These are phyloP conservation scores for Auriscalpium vulgare DNA, from an alignment of 768 basidiomycete genomes.

Conservation along the genomic window DNA sequence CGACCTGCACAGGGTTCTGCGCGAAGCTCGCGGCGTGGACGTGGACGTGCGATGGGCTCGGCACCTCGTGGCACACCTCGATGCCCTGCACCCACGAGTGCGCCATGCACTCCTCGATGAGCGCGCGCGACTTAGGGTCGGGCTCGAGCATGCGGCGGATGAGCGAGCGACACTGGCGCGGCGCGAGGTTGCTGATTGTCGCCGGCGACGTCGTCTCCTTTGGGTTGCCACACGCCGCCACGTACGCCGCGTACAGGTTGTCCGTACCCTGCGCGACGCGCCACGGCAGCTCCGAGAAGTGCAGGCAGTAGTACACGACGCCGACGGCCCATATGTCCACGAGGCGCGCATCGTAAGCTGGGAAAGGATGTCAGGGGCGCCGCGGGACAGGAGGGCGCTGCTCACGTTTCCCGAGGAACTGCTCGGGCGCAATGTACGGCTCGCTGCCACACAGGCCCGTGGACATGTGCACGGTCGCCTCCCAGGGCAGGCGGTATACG, in stretches of 20 bases:
- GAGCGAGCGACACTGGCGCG: conserved; percentile 73
- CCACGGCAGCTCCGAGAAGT: conserved; percentile 98
- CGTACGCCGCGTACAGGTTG: conserved; percentile 73
- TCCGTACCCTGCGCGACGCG: conserved; percentile 85
- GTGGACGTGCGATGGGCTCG: conserved; percentile 65
- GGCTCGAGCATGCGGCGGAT: conserved; percentile 95
- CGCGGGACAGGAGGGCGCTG: conserved; percentile 25
- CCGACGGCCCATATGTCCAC: conserved; percentile 98
- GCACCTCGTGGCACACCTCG: conserved; percentile 69
- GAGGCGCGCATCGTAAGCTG: conserved; percentile 93
- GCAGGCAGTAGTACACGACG: conserved; percentile 97
- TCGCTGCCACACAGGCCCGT: conserved; percentile 97
- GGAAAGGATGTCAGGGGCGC: conserved; percentile 30
- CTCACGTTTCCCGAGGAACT: conserved; percentile 95
- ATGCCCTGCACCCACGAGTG: conserved; percentile 76
- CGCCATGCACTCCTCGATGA: conserved; percentile 74
- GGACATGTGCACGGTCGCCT: conserved; percentile 92
- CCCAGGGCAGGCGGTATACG: conserved; percentile 98
- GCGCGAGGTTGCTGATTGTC: conserved; percentile 85
- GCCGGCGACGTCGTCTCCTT: conserved; percentile 39
- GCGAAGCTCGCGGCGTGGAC: conserved; percentile 24
- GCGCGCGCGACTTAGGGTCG: conserved; percentile 65
- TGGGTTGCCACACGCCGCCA: conserved; percentile 40
- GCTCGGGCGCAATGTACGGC: conserved; percentile 98
- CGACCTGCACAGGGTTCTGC: background rate